Evolutionary conservation across 2,329 filamentous ascomycete genomes (phyloP).

Genomic region (Xylariaceae sp.): DNA sequence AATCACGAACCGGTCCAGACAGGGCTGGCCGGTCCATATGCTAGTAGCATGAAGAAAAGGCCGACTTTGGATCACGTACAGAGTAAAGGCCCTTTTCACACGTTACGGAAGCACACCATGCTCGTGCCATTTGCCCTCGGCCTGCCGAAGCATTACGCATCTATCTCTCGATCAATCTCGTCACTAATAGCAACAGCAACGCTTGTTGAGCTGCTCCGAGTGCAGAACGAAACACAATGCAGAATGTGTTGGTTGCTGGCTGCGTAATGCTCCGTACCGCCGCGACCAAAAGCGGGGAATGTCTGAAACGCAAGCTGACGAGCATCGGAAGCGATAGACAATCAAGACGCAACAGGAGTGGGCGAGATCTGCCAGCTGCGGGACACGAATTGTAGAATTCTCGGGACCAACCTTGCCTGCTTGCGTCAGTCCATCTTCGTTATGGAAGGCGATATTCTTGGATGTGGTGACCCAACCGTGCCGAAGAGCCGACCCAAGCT

Average conservation of each 20-base stretch:
- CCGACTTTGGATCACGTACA: too few species aligned
- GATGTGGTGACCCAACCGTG: neutral
- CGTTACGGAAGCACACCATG: neutral
- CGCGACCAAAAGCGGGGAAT: neutral
- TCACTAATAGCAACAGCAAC: neutral
- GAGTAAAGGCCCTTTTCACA: too few species aligned
- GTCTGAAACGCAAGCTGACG: slow-evolving; percentile 3
- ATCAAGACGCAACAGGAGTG: neutral
- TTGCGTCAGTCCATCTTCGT: slow-evolving; percentile 10
- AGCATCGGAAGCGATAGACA: neutral
- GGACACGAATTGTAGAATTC: neutral
- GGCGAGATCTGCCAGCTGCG: slow-evolving; percentile 3
- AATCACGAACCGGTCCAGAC: slow-evolving; percentile 9
- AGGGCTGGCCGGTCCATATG: slow-evolving; percentile 1
- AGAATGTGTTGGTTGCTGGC: neutral
- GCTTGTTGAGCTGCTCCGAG: neutral
- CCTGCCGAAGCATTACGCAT: neutral
- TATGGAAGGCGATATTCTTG: slow-evolving; percentile 13
- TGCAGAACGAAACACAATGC: neutral
- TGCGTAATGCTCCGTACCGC: slow-evolving; percentile 2
- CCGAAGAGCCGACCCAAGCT: slow-evolving; percentile 8
- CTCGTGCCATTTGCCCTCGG: neutral
- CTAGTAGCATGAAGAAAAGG: too few species aligned
- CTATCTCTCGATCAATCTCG: too few species aligned
- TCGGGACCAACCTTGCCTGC: slow-evolving; percentile 10